phyloP scores from a whole-genome alignment of 2,329 filamentous ascomycete genomes.

The Arthroderma uncinatum region DNA sequence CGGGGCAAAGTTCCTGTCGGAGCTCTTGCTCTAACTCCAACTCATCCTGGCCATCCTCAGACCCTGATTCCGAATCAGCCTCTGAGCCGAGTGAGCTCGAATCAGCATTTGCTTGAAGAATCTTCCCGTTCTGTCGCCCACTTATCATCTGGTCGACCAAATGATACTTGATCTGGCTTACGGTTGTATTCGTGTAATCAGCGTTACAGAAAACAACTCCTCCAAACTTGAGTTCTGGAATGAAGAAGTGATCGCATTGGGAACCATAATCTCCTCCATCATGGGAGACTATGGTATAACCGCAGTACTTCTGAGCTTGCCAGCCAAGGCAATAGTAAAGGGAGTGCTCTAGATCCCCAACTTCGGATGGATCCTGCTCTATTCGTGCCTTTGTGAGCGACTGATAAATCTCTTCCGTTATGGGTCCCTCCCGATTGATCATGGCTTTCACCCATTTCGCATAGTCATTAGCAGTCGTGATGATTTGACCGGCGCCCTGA shows the following conservation, averaged over 20 bases:
- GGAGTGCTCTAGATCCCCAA: constrained; percentile 14
- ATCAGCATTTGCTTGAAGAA: neutral
- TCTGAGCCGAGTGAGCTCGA: neutral
- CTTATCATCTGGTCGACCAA: constrained; percentile 18
- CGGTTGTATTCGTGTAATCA: neutral
- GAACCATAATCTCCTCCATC: neutral
- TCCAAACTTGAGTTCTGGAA: neutral
- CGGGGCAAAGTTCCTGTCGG: neutral
- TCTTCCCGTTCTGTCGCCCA: constrained; percentile 17
- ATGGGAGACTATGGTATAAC: constrained; percentile 9
- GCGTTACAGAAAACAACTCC: neutral
- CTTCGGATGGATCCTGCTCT: constrained; percentile 14
- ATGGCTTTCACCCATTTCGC: constrained; percentile 23
- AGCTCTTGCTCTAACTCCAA: neutral
- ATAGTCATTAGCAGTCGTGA: constrained; percentile 26
- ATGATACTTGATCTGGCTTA: neutral
- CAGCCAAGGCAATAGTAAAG: constrained; percentile 16
- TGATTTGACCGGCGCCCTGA: constrained; percentile 37
- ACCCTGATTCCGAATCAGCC: neutral
- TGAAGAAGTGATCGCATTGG: neutral
- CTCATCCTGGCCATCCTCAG: neutral
- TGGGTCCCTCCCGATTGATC: constrained; percentile 20
- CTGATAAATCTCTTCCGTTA: constrained; percentile 19
- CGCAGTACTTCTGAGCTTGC: constrained; percentile 8
- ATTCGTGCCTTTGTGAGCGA: constrained; percentile 20